A percentile compares a stretch with the other conserved stretches of the same genome.
Evolutionary conservation across 768 basidiomycete genomes (phyloP).

Genomic region (Mycena latifolia): DNA sequence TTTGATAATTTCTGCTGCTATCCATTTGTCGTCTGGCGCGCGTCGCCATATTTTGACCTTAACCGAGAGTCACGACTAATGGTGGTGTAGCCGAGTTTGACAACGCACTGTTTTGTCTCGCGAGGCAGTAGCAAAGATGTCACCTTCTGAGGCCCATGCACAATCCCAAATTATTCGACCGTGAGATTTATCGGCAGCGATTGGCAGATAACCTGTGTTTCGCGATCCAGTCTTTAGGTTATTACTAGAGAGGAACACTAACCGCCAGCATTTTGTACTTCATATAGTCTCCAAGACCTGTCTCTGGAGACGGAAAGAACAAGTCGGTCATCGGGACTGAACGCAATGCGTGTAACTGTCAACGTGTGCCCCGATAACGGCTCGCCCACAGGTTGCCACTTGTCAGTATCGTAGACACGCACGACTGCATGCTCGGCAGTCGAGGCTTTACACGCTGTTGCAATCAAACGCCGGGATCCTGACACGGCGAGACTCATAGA

Average conservation of each 20-base stretch:
- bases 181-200: slow-evolving; percentile 86
- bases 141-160: slow-evolving; percentile 83
- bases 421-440: slow-evolving; percentile 91
- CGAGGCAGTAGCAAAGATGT: slow-evolving; percentile 92
- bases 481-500: slow-evolving; percentile 87
- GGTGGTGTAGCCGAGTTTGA: not conserved
- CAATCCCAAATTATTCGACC: slow-evolving; percentile 97
- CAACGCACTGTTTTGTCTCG: slow-evolving; percentile 91
- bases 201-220: slow-evolving; percentile 66
- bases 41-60: slow-evolving; percentile 83
- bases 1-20: slow-evolving; percentile 69
- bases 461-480: slow-evolving; percentile 74
- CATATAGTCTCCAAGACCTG: slow-evolving; percentile 90
- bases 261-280: slow-evolving; percentile 58
- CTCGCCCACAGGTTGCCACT: slow-evolving; percentile 77
- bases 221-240: not conserved
- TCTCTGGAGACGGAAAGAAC: slow-evolving; percentile 92
- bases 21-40: slow-evolving; percentile 64
- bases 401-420: slow-evolving; percentile 80
- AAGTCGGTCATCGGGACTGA: slow-evolving; percentile 86
- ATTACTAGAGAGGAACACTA: slow-evolving; percentile 14
- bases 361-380: slow-evolving; percentile 88
- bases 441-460: slow-evolving; percentile 93
- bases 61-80: not conserved
- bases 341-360: slow-evolving; percentile 91